phyloP scores from a whole-genome alignment of 441 rosid genomes.

The Sinapis alba region DNA sequence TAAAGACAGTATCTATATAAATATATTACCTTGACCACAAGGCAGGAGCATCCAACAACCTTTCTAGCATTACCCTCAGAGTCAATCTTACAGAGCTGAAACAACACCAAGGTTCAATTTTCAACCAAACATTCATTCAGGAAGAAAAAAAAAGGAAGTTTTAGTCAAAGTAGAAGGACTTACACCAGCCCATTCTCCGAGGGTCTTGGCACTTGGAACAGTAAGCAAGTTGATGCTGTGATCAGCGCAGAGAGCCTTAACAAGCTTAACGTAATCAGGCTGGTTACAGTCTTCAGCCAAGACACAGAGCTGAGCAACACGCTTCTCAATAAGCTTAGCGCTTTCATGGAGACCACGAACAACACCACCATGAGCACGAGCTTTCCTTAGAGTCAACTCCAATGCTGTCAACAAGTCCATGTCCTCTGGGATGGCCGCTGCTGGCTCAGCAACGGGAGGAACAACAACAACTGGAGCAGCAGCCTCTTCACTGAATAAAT shows the following conservation, averaged over 20 bases:
- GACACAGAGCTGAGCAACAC: constrained; percentile 73
- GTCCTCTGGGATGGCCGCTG: constrained; percentile 52
- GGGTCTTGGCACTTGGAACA: constrained; percentile 85
- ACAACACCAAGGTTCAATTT: neutral
- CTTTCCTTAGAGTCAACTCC: constrained; percentile 75
- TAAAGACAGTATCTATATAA: neutral
- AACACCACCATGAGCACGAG: constrained; percentile 86
- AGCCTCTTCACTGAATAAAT: constrained; percentile 67
- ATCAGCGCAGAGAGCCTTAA: constrained; percentile 87
- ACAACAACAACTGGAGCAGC: constrained; percentile 46
- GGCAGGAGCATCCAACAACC: constrained; percentile 56
- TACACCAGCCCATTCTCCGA: constrained; percentile 99
- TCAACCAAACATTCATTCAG: neutral
- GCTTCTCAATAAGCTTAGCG: constrained; percentile 89
- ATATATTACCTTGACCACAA: constrained; percentile 46
- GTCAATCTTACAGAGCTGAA: constrained; percentile 55
- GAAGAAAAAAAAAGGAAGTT: neutral
- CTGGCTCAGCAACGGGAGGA: constrained; percentile 58
- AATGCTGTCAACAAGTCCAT: constrained; percentile 85
- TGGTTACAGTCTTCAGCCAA: constrained; percentile 95
- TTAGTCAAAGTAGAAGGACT: constrained; percentile 32
- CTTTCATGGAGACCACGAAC: constrained; percentile 80
- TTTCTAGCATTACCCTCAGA: constrained; percentile 55
- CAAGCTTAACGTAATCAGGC: constrained; percentile 84
- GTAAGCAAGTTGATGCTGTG: constrained; percentile 65